Evolutionary conservation across 192 early-diverging fungal species (phyloP).

Genomic region (Jimgerdemannia lactiflua): DNA sequence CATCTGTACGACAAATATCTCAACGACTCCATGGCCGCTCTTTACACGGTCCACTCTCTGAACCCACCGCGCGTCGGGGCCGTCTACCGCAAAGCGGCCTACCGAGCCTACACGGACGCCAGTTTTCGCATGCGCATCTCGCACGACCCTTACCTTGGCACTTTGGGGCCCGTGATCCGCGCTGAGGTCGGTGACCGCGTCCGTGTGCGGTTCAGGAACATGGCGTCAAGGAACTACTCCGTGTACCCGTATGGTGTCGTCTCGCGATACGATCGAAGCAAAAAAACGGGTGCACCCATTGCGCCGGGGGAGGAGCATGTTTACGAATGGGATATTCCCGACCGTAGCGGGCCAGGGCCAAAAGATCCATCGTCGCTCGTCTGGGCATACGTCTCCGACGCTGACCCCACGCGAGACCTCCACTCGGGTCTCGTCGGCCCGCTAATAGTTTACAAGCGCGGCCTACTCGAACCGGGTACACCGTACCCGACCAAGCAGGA

Average conservation of each 20-base stretch:
- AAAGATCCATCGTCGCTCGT: not conserved
- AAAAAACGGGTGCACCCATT: not conserved
- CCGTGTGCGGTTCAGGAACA: not conserved
- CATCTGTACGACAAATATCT: conserved; percentile 28
- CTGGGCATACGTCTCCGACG: not conserved
- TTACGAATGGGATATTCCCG: not conserved
- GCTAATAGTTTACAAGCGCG: not conserved
- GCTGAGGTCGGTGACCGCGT: conserved; percentile 2
- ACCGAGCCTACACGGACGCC: conserved; percentile 31
- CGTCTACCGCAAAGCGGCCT: conserved; percentile 34
- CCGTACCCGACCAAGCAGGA: conserved; percentile 1
- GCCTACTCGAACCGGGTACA: not conserved
- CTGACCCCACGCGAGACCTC: not conserved
- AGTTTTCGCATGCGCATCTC: conserved; percentile 24
- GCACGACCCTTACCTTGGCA: conserved; percentile 15
- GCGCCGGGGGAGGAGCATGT: not conserved
- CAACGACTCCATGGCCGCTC: conserved; percentile 10
- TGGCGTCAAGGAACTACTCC: not conserved
- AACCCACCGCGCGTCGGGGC: conserved; percentile 25
- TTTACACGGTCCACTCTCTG: conserved; percentile 24
- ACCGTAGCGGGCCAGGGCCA: not conserved
- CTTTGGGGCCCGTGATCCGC: not conserved
- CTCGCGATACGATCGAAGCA: not conserved
- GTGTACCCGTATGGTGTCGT: not conserved
- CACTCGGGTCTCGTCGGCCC: conserved; percentile 1